Conservation (phyloP, 192 early-diverging fungal species). For the Backusella liffmaniae region DNA sequence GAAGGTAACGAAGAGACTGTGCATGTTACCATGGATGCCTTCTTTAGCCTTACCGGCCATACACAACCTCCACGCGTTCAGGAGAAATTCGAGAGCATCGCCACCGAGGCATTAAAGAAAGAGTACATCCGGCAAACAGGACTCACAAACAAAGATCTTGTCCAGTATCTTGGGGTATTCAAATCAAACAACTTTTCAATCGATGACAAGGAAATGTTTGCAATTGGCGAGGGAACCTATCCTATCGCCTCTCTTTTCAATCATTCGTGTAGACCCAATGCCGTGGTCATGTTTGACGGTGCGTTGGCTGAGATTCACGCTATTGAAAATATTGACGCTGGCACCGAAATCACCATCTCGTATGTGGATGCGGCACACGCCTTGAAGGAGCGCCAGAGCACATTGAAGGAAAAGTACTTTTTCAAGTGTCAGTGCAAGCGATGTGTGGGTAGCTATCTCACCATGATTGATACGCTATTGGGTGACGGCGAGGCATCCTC, state of each 20-base stretch:
- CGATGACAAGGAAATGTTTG: conserved; percentile 59
- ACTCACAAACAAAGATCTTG: conserved; percentile 26
- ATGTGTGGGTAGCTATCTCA: conserved; percentile 15
- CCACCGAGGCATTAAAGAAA: conserved; percentile 31
- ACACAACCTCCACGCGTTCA: conserved; percentile 27
- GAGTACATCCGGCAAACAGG: conserved; percentile 16
- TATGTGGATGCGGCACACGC: conserved; percentile 59
- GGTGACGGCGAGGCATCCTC: conserved; percentile 16
- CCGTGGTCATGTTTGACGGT: conserved; percentile 57
- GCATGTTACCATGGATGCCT: conserved; percentile 36
- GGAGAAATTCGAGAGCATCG: conserved; percentile 31
- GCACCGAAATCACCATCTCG: conserved; percentile 57
- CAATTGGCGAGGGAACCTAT: conserved; percentile 60
- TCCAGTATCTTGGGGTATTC: conserved; percentile 56
- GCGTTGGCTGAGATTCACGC: conserved; percentile 48
- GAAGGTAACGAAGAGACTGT: conserved; percentile 19
- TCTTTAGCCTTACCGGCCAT: conserved; percentile 45
- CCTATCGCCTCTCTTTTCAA: conserved; percentile 67
- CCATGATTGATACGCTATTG: conserved; percentile 23
- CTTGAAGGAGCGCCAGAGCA: conserved; percentile 20
- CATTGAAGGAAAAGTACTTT: conserved; percentile 29
- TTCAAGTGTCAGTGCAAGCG: conserved; percentile 31
- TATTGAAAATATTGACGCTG: conserved; percentile 51
- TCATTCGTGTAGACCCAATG: conserved; percentile 71
- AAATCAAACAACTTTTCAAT: conserved; percentile 65